Base-by-base conservation (phyloP, 345 rosid species). In the Xanthoceras sorbifolium region DNA sequence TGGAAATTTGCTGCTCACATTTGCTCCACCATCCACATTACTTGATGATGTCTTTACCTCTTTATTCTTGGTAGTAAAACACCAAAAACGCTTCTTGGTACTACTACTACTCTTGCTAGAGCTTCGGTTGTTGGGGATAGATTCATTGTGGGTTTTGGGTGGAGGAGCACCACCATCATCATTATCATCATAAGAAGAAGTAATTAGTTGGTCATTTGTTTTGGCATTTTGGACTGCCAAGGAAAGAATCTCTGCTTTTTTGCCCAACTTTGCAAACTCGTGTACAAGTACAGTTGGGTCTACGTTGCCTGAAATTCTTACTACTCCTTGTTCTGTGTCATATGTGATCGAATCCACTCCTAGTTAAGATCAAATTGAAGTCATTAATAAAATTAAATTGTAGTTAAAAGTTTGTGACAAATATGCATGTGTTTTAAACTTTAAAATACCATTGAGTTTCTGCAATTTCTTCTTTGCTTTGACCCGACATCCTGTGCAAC, bases 401-500 rank as follows among this genome's bases (percentile, higher is more conserved):
- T 11, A 3, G 14, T 44, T 44, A 44, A 12, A 44, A 46, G 3
- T 4, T 46, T 11, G 42, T 38, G 50, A 36, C 40, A 36, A 3
- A 7, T 7, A 36, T 36, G 40, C 40, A 3, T 3, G 40, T 36
- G 40, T 36, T 36, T 36, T 36, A 36, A 36, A 36, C 40, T 5
- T 36, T 36, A n/a, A 3, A 46, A 14, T 2, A 69, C 61, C 73
- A 28, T 46, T 28, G 15, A 69, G 28, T 69, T 69, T 28, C 34
- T 48, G 59, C 73, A 69, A 50, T 32, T 69, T 48, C 22, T 69
- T 57, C 61, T 26, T 29, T 10, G 36, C 61, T 69, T 31, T 69
- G 38, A 1, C n/a, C 6, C 14, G 40, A 9, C 61, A 69, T 26
- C 15, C 12, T 15, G 60, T 44, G 36, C 61, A 69, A 32, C 73